Evolutionary conservation across 768 basidiomycete species (phyloP), one percentile per base, ranked within the genome.

Genomic region (Hygrocybe coccinea): DNA sequence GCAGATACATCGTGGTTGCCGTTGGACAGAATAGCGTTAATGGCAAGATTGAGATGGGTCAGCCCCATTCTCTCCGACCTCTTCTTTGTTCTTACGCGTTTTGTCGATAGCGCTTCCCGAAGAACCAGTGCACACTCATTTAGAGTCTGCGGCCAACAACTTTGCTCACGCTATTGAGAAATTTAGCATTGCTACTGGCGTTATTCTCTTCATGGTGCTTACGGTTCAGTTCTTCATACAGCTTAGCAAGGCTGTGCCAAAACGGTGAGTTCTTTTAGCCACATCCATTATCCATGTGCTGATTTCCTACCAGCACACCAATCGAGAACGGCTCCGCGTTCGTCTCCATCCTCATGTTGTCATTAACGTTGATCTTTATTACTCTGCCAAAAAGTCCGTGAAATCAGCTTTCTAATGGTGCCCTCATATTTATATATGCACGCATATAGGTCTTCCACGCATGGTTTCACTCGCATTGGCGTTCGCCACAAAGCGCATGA

Each of bases 401-500:
- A n/a, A n/a, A n/a, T n/a, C n/a, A n/a, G n/a, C n/a, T n/a, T n/a
- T n/a, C n/a, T n/a, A n/a, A n/a, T n/a, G n/a, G n/a, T n/a, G n/a
- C n/a, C n/a, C n/a, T n/a, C n/a, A n/a, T n/a, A 29, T 29, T 8
- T 8, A n/a, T n/a, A n/a, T n/a, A n/a, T n/a, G n/a, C n/a, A 29
- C n/a, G n/a, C n/a, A n/a, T n/a, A 4, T n/a, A n/a, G n/a, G n/a
- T n/a, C n/a, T n/a, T n/a, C n/a, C n/a, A n/a, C n/a, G n/a, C 29
- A 29, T 38, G 15, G 54, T 59, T 12, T 56, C 59, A 0, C 82
- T 99, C 45, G 97, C 97, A 0, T 77, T 99, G 34, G 92, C 97
- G 1, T 99, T 98, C 65, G 97, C 95, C 0, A 99, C 97, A 46
- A 94, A 90, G 64, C 87, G 95, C 15, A 98, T 98, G 97, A 91